phyloP scores from a whole-genome alignment of 163 green algal genomes.

The Coccomyxa subellipsoidea region DNA sequence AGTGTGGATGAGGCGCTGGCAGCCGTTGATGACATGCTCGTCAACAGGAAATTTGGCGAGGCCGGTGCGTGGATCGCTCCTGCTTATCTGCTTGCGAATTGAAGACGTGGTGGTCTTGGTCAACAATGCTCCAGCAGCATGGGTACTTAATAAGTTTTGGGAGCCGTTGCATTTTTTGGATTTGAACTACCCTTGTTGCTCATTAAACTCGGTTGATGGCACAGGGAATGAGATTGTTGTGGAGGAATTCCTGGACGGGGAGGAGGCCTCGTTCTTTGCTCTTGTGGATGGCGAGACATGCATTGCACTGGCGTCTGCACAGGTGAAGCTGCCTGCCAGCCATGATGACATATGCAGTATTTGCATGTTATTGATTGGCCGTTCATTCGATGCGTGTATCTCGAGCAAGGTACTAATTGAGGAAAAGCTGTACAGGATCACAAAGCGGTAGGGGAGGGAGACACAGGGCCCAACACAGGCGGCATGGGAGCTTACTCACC shows the following conservation, averaged over 20 bases:
- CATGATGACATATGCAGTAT: too few species aligned
- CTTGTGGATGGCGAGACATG: conserved; percentile 83
- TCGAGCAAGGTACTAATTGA: neutral
- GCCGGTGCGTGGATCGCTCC: conserved; percentile 45
- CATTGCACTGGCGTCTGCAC: conserved; percentile 63
- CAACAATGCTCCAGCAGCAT: too few species aligned
- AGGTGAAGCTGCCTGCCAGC: conserved; percentile 36
- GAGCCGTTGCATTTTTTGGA: too few species aligned
- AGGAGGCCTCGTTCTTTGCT: conserved; percentile 98
- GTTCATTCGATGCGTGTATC: too few species aligned
- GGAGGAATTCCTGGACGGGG: conserved; percentile 93
- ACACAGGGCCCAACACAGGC: conserved; percentile 97
- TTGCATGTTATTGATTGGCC: too few species aligned
- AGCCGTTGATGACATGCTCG: conserved; percentile 90
- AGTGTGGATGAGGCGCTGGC: conserved; percentile 73
- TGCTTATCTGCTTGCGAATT: neutral
- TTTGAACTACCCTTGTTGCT: too few species aligned
- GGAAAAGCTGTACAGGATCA: conserved; percentile 77
- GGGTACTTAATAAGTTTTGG: too few species aligned
- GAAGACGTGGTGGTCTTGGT: too few species aligned
- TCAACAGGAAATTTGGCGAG: conserved; percentile 70
- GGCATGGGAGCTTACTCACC: conserved; percentile 98
- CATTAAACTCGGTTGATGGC: too few species aligned
- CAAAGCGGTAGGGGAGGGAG: conserved; percentile 90
- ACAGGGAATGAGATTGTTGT: conserved; percentile 86